Percentiles rank a stretch among this genome's conserved stretches.
Evolutionary conservation across 2,329 filamentous ascomycete species (phyloP).

Genomic region (Lecanicillium sp.): DNA sequence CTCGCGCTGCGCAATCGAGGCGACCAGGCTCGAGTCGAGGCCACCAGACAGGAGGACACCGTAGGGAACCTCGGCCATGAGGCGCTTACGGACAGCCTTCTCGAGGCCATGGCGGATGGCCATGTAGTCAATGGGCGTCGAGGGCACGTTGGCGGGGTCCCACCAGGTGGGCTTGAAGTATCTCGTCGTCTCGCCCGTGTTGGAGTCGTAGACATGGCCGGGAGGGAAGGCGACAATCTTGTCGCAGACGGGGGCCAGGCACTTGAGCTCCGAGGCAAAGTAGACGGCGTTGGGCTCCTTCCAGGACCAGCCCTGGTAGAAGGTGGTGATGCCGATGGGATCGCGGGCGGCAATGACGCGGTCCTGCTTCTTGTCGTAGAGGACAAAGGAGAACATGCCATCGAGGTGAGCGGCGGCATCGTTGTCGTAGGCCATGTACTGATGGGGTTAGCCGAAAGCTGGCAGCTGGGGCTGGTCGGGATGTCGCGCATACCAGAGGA

Average conservation of each 20-base stretch:
- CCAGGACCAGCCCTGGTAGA: slow-evolving; percentile 92
- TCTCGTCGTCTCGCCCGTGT: slow-evolving; percentile 74
- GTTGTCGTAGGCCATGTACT: slow-evolving; percentile 90
- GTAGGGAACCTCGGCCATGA: slow-evolving; percentile 99
- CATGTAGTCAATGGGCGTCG: slow-evolving; percentile 77
- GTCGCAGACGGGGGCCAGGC: slow-evolving; percentile 87
- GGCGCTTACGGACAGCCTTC: slow-evolving; percentile 85
- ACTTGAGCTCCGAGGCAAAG: slow-evolving; percentile 97
- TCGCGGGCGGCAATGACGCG: slow-evolving; percentile 90
- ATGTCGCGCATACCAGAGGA: slow-evolving; percentile 83
- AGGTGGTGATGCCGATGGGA: slow-evolving; percentile 93
- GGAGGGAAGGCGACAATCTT: slow-evolving; percentile 91
- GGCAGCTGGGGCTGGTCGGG: slow-evolving; percentile 1
- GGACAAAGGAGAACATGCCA: slow-evolving; percentile 99
- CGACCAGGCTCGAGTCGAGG: slow-evolving; percentile 90
- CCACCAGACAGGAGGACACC: slow-evolving; percentile 93
- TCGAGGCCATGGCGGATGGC: slow-evolving; percentile 75
- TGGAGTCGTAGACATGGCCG: slow-evolving; percentile 92
- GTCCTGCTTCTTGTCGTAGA: slow-evolving; percentile 93
- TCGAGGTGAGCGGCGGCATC: slow-evolving; percentile 92
- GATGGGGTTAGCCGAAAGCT: background rate
- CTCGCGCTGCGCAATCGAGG: slow-evolving; percentile 91
- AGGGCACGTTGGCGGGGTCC: slow-evolving; percentile 72
- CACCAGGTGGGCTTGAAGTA: slow-evolving; percentile 95
- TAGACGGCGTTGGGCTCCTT: slow-evolving; percentile 78